Evolutionary conservation across 495 filamentous ascomycete species (phyloP), one percentile per base, ranked within the genome.

Genomic region (Trichoderma asperelloides): DNA sequence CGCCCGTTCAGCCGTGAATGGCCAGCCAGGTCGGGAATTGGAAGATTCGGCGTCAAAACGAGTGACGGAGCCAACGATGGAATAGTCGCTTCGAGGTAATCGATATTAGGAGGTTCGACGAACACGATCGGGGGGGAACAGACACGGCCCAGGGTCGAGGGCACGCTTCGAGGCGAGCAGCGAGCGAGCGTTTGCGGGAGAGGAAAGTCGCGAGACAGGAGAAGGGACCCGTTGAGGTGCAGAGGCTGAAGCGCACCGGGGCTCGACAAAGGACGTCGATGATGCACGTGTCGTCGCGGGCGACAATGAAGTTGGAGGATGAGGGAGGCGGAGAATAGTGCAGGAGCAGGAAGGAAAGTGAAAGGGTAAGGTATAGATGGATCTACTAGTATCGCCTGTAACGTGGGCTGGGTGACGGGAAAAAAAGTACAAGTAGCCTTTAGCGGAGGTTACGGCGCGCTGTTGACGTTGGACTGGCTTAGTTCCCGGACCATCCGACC

Each of bases 1-100:
- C 71, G 80, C 81, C 81, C 81, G 80, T 78, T 80, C 75, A 77
- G 67, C 77, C 75, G 75, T 68, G 70, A 72, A 70, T 72, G 70
- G 77, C 80, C 81, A 81, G 79, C 74, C 70, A 73, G 74, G 74
- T 74, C 79, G 69, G 66, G 62, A 39, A 66, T 71, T 78, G n/a
- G 43, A 37, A 47, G n/a, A 8, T 7, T 12, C 23, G 55, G 55
- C 55, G 55, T 60, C 12, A 21, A 60, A 60, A 60, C 55, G 55
- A 60, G 55, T 72, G 70, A 60, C n/a, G 18, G 18, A 16, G 67
- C 69, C 70, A 67, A 70, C 69, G 68, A 64, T 21, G 55, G 28
- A 11, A 16, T 11, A 23, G 15, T 51, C 47, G 47, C 21, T 23
- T 51, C 47, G 47, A 51, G n/a, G 47, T 21, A 23, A 21, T n/a